These are phyloP conservation scores for Parsonsia alboflavescens DNA, from an alignment of 257 asterid genomes.

Conservation along the genomic window DNA sequence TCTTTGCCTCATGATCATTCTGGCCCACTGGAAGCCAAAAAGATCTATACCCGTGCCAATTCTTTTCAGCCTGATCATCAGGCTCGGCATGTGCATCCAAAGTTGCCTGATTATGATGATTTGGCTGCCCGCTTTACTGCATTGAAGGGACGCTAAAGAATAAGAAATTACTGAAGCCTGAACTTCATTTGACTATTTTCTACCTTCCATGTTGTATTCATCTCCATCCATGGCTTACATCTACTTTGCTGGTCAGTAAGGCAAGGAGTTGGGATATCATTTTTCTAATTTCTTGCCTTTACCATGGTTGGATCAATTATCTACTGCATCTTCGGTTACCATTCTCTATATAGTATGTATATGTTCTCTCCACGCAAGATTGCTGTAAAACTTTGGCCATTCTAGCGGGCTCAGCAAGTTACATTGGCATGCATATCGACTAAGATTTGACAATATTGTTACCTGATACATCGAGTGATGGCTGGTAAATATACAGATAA, in stretches of 20 bases:
- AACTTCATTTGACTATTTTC: background rate
- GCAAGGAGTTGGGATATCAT: background rate
- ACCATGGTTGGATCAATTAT: background rate
- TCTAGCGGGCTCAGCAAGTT: background rate
- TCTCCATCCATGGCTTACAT: background rate
- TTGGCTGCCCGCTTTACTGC: constrained; percentile 90
- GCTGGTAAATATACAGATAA: background rate
- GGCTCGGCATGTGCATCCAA: constrained; percentile 89
- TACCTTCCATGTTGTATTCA: background rate
- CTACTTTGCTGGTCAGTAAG: background rate
- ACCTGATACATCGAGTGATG: background rate
- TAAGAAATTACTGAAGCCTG: background rate
- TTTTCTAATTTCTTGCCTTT: background rate
- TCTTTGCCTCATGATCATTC: constrained; percentile 62
- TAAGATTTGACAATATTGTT: background rate
- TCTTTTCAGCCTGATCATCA: constrained; percentile 72
- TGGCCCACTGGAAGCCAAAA: constrained; percentile 35
- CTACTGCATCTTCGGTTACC: background rate
- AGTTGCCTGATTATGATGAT: constrained; percentile 89
- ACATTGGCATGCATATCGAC: background rate
- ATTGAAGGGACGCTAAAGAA: constrained; percentile 49
- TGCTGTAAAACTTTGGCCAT: constrained; percentile 8
- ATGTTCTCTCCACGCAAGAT: constrained; percentile 3
- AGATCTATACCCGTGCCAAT: constrained; percentile 55
- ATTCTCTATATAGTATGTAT: background rate